Base-by-base conservation (phyloP, 495 filamentous ascomycete genomes). In the Hyphodiscus hymeniophilus region DNA sequence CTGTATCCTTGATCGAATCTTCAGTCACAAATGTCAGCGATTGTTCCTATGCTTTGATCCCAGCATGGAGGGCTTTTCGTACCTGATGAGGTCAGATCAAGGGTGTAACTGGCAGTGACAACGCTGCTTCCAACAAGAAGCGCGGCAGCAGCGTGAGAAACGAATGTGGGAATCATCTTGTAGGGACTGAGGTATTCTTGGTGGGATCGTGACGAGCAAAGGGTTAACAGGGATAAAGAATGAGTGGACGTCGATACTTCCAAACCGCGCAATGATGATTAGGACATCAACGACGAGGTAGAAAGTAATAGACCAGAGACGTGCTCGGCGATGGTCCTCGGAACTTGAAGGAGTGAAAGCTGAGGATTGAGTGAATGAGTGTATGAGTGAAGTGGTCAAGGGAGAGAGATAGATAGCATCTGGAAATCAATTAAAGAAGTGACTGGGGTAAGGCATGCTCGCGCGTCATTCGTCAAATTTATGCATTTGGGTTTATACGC, bases 1-100 rank as follows among this genome's bases (percentile, higher is more conserved):
- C 81, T 3, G 78, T 79, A 41, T 61, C 53, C 58, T 76, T 80
- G 57, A 87, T 75, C 3, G 80, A 81, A 24, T 55, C 79, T 82
- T 40, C 11, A 38, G 12, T 17, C 38, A 31, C 38, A 26, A 2
- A 30, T 20, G 16, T 46, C 35, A 51, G 48, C 28, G 5, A 38
- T 45, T n/a, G 23, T 16, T 42, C 7, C n/a, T 10, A 12, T 13
- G 24, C 24, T 42, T 3, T n/a, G 18, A 42, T 3, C 33, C 4
- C 4, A 13, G 41, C 18, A 22, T 22, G 39, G 39, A 42, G 20
- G 22, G 13, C 36, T 15, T 22, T 18, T 33, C 46, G 45, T 51
- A 60, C 57, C 17, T 26, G 33, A n/a, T 8, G 40, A 44, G 20
- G 26, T 40, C 18, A 60, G 47, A 33, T 50, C 50, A 4, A 60